Base-by-base conservation (phyloP, 2,329 filamentous ascomycete species). In the Pyrenochaeta sp. region DNA sequence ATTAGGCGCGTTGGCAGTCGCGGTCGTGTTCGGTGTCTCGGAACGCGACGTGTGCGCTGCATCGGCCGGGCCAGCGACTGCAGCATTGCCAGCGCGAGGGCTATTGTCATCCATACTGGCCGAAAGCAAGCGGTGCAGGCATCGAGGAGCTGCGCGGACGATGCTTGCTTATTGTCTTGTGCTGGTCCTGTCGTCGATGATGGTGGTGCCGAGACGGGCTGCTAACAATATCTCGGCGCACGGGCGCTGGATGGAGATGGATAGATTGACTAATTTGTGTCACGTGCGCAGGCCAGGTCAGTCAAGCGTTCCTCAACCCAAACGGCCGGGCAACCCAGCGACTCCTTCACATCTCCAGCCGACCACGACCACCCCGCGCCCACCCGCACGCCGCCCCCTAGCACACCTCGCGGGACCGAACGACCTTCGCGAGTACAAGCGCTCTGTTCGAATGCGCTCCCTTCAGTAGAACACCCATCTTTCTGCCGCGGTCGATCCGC, bases 51-150 rank as follows among this genome's bases (percentile, higher is more conserved):
- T 49, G 22, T 57, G 48, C 49, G 50, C 48, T 52, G 60, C 36
- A 40, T 9, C n/a, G 36, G 55, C 43, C 39, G 42, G 49, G 57
- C 56, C 54, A 44, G 47, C 44, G 46, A 53, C 13, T 39, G 53
- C 30, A 39, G 50, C 54, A 50, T 56, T 58, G 56, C 51, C 57
- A 36, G 64, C 50, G 54, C 64, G 68, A 48, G 66, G 39, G 57
- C 58, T 61, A 24, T 58, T 56, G 56, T 73, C 72, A 72, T 76
- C 72, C 74, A 76, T 76, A 62, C 60, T 70, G 69, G 64, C 64
- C 66, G 51, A 27, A 25, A 50, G 50, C 45, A 22, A 54, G 36
- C 50, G 56, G 50, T 25, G 65, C 54, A 57, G 58, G 61, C 66
- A 68, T 72, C 49, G 61, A 52, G 61, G 61, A 52, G 61, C 51